These are phyloP conservation scores for Blastobotrys indianensis DNA, from an alignment of 1,139 yeast species.

Conservation along the genomic window DNA sequence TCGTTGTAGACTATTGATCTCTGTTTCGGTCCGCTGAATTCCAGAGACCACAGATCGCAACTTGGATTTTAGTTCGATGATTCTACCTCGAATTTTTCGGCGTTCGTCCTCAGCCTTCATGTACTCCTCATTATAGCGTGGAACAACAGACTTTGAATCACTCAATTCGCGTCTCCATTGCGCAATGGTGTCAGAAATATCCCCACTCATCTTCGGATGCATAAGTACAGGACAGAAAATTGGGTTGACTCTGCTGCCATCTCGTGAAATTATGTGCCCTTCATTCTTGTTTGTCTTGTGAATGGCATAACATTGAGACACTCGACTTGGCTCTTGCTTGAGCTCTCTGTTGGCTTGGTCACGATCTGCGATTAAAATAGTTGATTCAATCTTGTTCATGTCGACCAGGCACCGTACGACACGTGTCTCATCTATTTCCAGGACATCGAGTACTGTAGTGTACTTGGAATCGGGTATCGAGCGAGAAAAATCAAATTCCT, in stretches of 20 bases:
- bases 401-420: constrained; percentile 64
- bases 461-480: constrained; percentile 36
- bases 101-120: too few species aligned
- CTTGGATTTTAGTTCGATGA: too few species aligned
- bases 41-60: too few species aligned
- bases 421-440: constrained; percentile 50
- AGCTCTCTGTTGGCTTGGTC: constrained; percentile 47
- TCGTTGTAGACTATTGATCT: too few species aligned
- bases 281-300: neutral
- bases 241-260: constrained; percentile 47
- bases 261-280: neutral
- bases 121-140: too few species aligned
- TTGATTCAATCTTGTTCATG: constrained; percentile 51
- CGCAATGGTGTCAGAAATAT: neutral
- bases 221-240: constrained; percentile 38
- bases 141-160: too few species aligned
- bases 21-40: too few species aligned
- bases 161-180: too few species aligned
- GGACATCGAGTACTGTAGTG: constrained; percentile 53
- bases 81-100: too few species aligned
- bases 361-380: constrained; percentile 48
- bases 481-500: constrained; percentile 46
- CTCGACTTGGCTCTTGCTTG: constrained; percentile 37
- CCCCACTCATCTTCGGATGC: constrained; percentile 20
- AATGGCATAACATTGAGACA: constrained; percentile 30